These are phyloP conservation scores for Blastocrithidia nonstop DNA, from an alignment of 208 protist genomes.

Conservation along the genomic window DNA sequence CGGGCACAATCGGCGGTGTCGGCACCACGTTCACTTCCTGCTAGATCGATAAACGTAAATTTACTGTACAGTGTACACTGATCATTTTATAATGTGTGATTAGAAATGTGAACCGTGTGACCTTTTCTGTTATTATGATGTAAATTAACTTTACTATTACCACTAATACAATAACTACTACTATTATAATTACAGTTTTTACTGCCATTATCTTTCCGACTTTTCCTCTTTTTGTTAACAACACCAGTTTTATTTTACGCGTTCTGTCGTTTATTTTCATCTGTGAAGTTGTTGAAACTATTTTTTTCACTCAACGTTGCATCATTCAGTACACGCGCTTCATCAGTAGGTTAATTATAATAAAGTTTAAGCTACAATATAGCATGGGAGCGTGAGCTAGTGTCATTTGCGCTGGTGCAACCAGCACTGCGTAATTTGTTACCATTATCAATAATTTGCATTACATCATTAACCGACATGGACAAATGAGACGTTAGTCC, in stretches of 20 bases:
- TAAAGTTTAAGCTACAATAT: conserved; percentile 81
- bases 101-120: no score
- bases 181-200: not conserved
- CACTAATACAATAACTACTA: not conserved
- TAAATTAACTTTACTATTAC: conserved; percentile 29
- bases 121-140: no score
- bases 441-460: conserved; percentile 74
- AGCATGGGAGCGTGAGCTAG: conserved; percentile 90
- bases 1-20: conserved; percentile 62
- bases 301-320: no score
- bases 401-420: conserved; percentile 89
- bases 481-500: conserved; percentile 41
- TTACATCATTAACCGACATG: conserved; percentile 27
- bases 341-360: no score
- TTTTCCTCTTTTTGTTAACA: not conserved
- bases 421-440: conserved; percentile 59
- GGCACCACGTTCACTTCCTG: conserved; percentile 81
- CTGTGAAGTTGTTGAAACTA: no score
- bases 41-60: conserved; percentile 86
- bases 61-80: conserved; percentile 11
- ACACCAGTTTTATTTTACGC: not conserved
- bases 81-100: no score
- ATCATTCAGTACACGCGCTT: no score
- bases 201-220: not conserved
- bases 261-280: no score